phyloP scores from a whole-genome alignment of 2,329 filamentous ascomycete species.

The Pseudopithomyces maydicus region DNA sequence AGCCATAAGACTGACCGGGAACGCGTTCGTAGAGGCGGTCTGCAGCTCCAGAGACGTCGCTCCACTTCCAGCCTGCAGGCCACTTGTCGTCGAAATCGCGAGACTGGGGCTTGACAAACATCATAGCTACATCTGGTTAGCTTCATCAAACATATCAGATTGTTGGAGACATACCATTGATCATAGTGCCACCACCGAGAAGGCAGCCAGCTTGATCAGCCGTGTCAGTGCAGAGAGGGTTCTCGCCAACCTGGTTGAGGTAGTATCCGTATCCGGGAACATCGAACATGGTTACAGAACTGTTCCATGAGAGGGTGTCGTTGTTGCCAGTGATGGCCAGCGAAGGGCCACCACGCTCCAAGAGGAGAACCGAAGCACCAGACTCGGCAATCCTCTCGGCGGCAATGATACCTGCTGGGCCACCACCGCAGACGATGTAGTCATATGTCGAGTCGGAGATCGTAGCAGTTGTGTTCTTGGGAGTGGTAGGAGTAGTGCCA shows the following conservation, averaged over 20 bases:
- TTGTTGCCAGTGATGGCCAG: conserved; percentile 34
- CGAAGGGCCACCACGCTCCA: conserved; percentile 50
- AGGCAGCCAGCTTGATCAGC: conserved; percentile 73
- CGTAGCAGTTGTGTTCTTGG: conserved; percentile 36
- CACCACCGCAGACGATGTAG: conserved; percentile 67
- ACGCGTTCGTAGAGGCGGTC: conserved; percentile 72
- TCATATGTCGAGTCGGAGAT: conserved; percentile 55
- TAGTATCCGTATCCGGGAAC: conserved; percentile 45
- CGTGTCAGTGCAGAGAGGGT: conserved; percentile 63
- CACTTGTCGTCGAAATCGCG: conserved; percentile 74
- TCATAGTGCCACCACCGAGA: conserved; percentile 67
- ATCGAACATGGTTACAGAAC: conserved; percentile 43
- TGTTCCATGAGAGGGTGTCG: conserved; percentile 39
- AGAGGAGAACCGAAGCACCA: conserved; percentile 66
- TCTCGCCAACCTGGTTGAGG: conserved; percentile 33
- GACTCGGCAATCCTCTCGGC: conserved; percentile 65
- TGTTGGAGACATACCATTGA: conserved; percentile 67
- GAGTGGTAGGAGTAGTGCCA: conserved; percentile 24
- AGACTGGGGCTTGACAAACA: conserved; percentile 40
- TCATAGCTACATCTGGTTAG: conserved; percentile 27
- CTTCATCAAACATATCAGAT: conserved; percentile 52
- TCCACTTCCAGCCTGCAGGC: conserved; percentile 70
- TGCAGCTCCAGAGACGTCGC: conserved; percentile 64
- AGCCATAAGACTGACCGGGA: conserved; percentile 69
- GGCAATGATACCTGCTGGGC: conserved; percentile 63